Evolutionary conservation across 2,329 filamentous ascomycete genomes (phyloP).

Genomic region (Pseudomassariella vexata): DNA sequence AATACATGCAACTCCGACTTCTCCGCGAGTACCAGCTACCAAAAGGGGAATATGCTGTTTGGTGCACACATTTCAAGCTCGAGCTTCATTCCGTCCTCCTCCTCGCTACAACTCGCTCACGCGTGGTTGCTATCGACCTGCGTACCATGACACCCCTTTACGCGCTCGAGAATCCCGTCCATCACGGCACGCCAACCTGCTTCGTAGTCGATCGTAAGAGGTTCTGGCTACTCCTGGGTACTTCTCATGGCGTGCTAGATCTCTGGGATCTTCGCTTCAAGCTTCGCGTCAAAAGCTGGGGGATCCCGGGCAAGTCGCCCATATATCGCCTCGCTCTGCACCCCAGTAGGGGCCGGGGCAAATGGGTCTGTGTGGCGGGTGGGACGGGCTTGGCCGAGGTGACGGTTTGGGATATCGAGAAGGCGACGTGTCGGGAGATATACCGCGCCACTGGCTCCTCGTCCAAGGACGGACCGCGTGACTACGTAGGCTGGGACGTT

Average conservation of each 20-base stretch:
- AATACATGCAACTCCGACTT: slow-evolving; percentile 72
- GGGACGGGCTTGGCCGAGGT: slow-evolving; percentile 84
- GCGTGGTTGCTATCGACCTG: slow-evolving; percentile 78
- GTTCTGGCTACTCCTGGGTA: slow-evolving; percentile 88
- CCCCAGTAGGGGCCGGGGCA: slow-evolving; percentile 69
- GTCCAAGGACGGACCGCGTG: slow-evolving; percentile 50
- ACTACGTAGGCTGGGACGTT: slow-evolving; percentile 79
- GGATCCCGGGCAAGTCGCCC: slow-evolving; percentile 71
- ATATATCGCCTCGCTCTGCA: slow-evolving; percentile 78
- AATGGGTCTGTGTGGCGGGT: slow-evolving; percentile 83
- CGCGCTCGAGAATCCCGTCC: slow-evolving; percentile 76
- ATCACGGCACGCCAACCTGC: slow-evolving; percentile 86
- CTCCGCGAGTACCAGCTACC: slow-evolving; percentile 78
- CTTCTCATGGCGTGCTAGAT: slow-evolving; percentile 85
- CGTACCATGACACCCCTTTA: slow-evolving; percentile 81
- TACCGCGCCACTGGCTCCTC: slow-evolving; percentile 62
- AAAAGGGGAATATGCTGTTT: slow-evolving; percentile 70
- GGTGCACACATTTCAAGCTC: slow-evolving; percentile 86
- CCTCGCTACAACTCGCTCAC: slow-evolving; percentile 79
- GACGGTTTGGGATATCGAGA: slow-evolving; percentile 93
- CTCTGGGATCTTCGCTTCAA: slow-evolving; percentile 97
- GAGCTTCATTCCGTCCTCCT: slow-evolving; percentile 79
- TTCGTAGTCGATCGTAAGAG: slow-evolving; percentile 83
- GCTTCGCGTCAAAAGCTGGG: slow-evolving; percentile 82
- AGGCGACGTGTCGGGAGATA: slow-evolving; percentile 79